A percentile compares a stretch with the other conserved stretches of the same genome.
Conservation (phyloP, 192 early-diverging fungal species). For the Geranomyces variabilis region DNA sequence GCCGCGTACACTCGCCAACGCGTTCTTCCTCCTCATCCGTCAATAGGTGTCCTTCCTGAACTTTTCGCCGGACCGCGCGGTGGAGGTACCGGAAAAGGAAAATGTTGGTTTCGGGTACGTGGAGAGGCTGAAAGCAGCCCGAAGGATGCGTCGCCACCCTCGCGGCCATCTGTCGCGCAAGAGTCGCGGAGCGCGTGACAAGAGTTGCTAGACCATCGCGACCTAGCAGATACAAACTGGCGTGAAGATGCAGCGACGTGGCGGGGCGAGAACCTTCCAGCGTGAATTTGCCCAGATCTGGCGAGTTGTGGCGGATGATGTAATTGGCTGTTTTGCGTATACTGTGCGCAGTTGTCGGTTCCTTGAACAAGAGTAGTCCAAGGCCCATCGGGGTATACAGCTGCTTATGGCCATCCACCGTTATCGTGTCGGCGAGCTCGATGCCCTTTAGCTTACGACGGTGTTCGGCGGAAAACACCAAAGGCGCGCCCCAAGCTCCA, state of each 20-base stretch:
- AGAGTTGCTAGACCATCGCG: slow-evolving; percentile 60
- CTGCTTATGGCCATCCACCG: slow-evolving; percentile 65
- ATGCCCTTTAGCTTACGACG: slow-evolving; percentile 51
- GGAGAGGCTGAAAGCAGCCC: slow-evolving; percentile 47
- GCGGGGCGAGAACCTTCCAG: slow-evolving; percentile 60
- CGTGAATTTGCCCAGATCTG: slow-evolving; percentile 59
- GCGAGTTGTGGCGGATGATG: slow-evolving; percentile 54
- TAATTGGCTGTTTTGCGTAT: slow-evolving; percentile 64
- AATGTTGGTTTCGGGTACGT: slow-evolving; percentile 55
- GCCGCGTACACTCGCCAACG: slow-evolving; percentile 39
- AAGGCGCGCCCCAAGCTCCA: slow-evolving; percentile 61
- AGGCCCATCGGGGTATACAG: slow-evolving; percentile 65
- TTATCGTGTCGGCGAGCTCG: slow-evolving; percentile 54
- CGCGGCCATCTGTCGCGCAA: slow-evolving; percentile 51
- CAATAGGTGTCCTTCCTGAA: slow-evolving; percentile 28
- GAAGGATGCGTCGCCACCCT: slow-evolving; percentile 43
- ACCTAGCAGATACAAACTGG: slow-evolving; percentile 51
- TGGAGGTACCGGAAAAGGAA: slow-evolving; percentile 58
- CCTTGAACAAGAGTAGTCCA: slow-evolving; percentile 52
- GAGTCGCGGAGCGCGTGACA: slow-evolving; percentile 50
- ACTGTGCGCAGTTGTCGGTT: slow-evolving; percentile 32
- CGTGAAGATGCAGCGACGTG: slow-evolving; percentile 56
- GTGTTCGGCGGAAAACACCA: slow-evolving; percentile 59
- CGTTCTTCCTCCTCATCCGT: slow-evolving; percentile 34
- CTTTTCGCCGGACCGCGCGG: slow-evolving; percentile 41